Base-by-base conservation (phyloP, 2,329 filamentous ascomycete species). In the Sarocladium brachiariae region DNA sequence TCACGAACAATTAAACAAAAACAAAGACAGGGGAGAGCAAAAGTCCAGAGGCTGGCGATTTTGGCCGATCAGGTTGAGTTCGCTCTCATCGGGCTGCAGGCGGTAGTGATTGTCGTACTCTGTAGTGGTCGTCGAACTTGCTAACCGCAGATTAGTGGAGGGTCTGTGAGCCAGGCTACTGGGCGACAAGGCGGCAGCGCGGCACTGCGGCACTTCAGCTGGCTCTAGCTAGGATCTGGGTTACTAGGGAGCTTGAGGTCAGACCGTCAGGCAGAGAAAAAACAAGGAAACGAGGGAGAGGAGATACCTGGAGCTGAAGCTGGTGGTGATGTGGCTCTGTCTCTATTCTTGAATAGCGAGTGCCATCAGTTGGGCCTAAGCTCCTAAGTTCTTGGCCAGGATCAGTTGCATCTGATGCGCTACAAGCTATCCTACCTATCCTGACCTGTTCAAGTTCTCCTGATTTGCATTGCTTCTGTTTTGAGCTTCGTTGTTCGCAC, bases 21-120 rank as follows among this genome's bases (percentile, higher is more conserved):
- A 19, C 13, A 47, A 47, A n/a, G n/a, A 24, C 25, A 47, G 43
- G 43, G 24, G 25, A 33, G 5, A 11, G 27, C n/a, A 31, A 47
- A 47, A 47, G 25, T 47, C 25, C 43, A 47, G 27, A 47, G 43
- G 43, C 43, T 47, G 43, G 43, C 25, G 43, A 47, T 47, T 47
- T 31, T 14, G 19, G 24, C 33, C 43, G 43, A 47, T 47, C 27
- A 30, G 27, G 27, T 30, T 30, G 7, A 30, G 27, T 30, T 30
- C n/a, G n/a, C n/a, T 45, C 14, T 13, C 43, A 47, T 33, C 43
- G 27, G 43, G 25, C 43, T 43, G 18, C 43, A 47, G 43, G 27
- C n/a, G n/a, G n/a, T n/a, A n/a, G n/a, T n/a, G n/a, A n/a, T n/a
- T n/a, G n/a, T n/a, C n/a, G n/a, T n/a, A n/a, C 43, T 24, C 43